A percentile compares a stretch with the other conserved stretches of the same genome.
Evolutionary conservation across 2,329 filamentous ascomycete genomes (phyloP).

Genomic region (Aspergillus pseudotamarii): DNA sequence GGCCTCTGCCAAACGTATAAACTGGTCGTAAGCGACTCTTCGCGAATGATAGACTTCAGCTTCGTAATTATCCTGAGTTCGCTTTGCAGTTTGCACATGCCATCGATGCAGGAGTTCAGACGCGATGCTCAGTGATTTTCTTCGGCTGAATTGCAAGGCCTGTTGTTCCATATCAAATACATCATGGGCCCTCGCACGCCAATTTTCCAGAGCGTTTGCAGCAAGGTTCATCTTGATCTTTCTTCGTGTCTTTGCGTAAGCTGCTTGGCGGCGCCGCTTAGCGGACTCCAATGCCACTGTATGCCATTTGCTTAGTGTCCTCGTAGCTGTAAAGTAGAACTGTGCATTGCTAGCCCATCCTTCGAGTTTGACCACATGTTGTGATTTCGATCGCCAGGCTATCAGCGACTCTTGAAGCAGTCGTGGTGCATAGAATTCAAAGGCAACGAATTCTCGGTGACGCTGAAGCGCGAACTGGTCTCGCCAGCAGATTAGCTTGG

Average conservation of each 20-base stretch:
- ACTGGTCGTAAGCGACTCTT: conserved; percentile 40
- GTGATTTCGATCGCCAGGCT: conserved; percentile 40
- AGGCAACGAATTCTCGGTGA: conserved; percentile 44
- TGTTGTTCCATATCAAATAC: conserved; percentile 43
- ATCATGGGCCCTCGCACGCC: conserved; percentile 38
- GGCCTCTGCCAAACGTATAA: conserved; percentile 42
- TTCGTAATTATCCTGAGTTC: conserved; percentile 37
- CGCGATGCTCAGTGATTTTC: conserved; percentile 36
- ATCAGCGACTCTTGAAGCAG: conserved; percentile 44
- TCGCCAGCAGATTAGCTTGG: conserved; percentile 42
- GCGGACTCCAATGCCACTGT: conserved; percentile 53
- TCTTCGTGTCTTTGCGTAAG: conserved; percentile 58
- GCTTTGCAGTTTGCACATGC: conserved; percentile 43
- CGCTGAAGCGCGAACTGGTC: conserved; percentile 41
- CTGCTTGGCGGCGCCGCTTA: conserved; percentile 56
- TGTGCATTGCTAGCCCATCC: conserved; percentile 58
- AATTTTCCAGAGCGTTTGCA: conserved; percentile 42
- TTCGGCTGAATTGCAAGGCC: conserved; percentile 40
- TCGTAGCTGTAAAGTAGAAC: conserved; percentile 59
- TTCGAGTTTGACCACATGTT: conserved; percentile 52
- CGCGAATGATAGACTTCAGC: conserved; percentile 43
- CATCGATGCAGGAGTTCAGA: conserved; percentile 45
- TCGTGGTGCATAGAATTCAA: conserved; percentile 48
- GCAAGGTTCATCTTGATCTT: conserved; percentile 58
- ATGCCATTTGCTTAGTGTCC: conserved; percentile 55